Base-by-base conservation (phyloP, 345 rosid genomes). In the Arabidopsis arenosa region DNA sequence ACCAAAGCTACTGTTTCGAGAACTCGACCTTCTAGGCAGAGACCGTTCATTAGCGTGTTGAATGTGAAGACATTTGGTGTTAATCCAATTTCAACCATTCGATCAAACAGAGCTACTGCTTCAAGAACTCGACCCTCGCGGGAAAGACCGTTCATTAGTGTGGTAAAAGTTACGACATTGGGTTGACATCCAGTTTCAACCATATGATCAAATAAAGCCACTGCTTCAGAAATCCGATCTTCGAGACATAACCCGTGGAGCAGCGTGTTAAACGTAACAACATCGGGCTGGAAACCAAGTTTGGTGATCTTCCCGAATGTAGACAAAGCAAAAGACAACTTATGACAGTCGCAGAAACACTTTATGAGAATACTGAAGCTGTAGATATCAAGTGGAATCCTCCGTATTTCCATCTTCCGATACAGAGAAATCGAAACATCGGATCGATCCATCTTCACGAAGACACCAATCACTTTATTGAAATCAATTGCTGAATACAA, bases 151-250 rank as follows among this genome's bases (percentile, higher is more conserved):
- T 45, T 43, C 36, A 63, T 43, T 10, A 43, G 0, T 12, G 68
- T 28, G 10, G 2, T 26, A 3, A 37, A 63, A 0, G 67, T 63
- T 12, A 41, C 10, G 10, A 48, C 70, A 63, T 63, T 0, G 0
- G 67, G 7, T 7, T 0, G 2, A 7, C 5, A 15, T 12, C 70
- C 17, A 3, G 10, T 32, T 17, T 48, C 15, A 7, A 21, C 72
- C 61, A 67, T 51, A 1, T 12, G 45, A 33, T 23, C 52, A 51
- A 68, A 35, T 3, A 68, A 68, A 49, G 13, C 21, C 8, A 68
- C 1, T 0, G 73, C 73, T 68, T 49, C 60, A 23, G 45, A 12
- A 14, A 52, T 37, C 32, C 3, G 35, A 68, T 39, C 62, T 37
- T 36, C 23, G 1, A 68, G 21, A 23, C 62, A 68, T 36, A 68